Base-by-base conservation (phyloP, 768 basidiomycete genomes). In the Tylopilus intermedius region DNA sequence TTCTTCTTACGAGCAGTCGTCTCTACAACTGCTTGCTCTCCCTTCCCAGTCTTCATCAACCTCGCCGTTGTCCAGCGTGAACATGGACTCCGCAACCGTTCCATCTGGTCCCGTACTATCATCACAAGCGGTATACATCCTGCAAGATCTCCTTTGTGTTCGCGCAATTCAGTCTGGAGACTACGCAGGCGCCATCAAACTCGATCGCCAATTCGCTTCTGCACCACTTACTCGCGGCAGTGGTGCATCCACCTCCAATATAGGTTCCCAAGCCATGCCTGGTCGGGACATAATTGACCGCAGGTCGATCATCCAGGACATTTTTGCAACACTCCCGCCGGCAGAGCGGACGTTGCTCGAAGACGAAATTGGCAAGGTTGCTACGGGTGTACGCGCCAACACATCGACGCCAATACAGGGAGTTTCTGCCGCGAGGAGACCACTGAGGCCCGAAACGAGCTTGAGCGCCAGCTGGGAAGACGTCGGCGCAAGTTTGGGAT, bases 131-230 rank as follows among this genome's bases (percentile, higher is more conserved):
- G 65, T 84, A 24, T 75, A 82, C 5, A 72, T 80, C 13, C 66
- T 92, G 0, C 89, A 89, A 64, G 87, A 92, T 56, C 76, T 92
- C n/a, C 75, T 88, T 27, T 88, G 85, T 55, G 80, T 86, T 14
- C 84, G 90, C 9, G 78, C 91, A 8, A 79, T 92, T 32, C 84
- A 89, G 62, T 77, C 74, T 3, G 90, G 88, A 4, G 78, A 80
- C 53, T 83, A 84, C 59, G 69, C 77, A 0, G 81, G 82, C n/a
- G 90, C 88, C 8, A 79, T 91, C 63, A 85, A 83, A 69, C 74
- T 88, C 40, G 88, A 92, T 65, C 79, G 80, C 46, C 74, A 79
- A 59, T 84, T 88, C 58, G 66, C 75, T 38, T 67, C 74, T 9
- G 62, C 71, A n/a, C 72, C 76, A 40, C 67, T 76, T 26, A 50